Conservation (phyloP, 1,284 basidiomycete species). For the Prillingera fragicola region DNA sequence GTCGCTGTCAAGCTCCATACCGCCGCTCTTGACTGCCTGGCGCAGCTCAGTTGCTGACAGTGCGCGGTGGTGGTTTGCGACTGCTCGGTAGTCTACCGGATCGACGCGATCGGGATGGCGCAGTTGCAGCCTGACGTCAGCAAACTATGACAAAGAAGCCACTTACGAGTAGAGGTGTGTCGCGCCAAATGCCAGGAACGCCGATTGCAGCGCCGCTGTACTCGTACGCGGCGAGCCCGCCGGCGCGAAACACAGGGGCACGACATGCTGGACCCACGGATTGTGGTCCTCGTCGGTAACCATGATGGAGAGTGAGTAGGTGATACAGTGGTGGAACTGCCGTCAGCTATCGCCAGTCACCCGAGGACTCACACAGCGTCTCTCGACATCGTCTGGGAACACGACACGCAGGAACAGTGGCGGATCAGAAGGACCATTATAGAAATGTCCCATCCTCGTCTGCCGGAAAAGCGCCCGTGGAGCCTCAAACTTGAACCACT, state of each 20-base stretch:
- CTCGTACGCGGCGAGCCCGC: slow-evolving; percentile 16
- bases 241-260: slow-evolving; percentile 26
- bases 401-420: slow-evolving; percentile 23
- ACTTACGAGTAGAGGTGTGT: slow-evolving; percentile 24
- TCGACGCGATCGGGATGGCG: not conserved
- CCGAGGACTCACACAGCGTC: slow-evolving; percentile 24
- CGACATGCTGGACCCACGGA: slow-evolving; percentile 32
- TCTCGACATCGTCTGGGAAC: slow-evolving; percentile 28
- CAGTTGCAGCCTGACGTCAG: slow-evolving; percentile 1
- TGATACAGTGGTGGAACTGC: slow-evolving; percentile 37
- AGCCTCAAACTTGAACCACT: slow-evolving; percentile 14
- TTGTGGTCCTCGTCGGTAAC: slow-evolving; percentile 30
- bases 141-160: not conserved
- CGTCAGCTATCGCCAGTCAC: not conserved
- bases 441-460: slow-evolving; percentile 34
- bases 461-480: slow-evolving; percentile 27
- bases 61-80: not conserved
- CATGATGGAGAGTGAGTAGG: slow-evolving; percentile 35
- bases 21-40: not conserved
- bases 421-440: slow-evolving; percentile 19
- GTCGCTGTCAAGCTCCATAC: slow-evolving; percentile 20
- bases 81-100: not conserved
- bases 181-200: slow-evolving; percentile 29
- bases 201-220: slow-evolving; percentile 18
- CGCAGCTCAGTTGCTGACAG: not conserved